Percentiles rank a stretch among this genome's conserved stretches.
These are phyloP conservation scores for Leptomonas seymouri DNA, from an alignment of 208 protist species.

Conservation along the genomic window DNA sequence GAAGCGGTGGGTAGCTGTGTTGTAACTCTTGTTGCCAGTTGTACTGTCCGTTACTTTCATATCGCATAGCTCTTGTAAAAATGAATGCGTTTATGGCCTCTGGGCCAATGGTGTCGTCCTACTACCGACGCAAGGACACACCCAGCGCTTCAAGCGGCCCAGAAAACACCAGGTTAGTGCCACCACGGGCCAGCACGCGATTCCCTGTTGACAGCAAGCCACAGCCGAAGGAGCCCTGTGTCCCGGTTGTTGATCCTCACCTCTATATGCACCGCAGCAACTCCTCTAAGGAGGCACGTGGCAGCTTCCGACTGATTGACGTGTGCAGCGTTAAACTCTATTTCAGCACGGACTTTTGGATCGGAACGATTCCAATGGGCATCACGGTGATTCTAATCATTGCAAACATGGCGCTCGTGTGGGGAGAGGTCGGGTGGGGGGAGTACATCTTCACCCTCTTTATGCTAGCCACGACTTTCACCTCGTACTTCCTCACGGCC, in stretches of 20 bases:
- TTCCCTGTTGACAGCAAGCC: conserved; percentile 1
- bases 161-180: neutral
- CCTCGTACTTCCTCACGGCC: conserved; percentile 52
- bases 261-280: conserved; percentile 48
- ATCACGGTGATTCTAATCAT: conserved; percentile 56
- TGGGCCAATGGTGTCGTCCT: conserved; percentile 29
- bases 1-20: too few species aligned
- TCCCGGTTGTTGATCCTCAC: conserved; percentile 26
- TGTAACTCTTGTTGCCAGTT: neutral
- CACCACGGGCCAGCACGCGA: neutral
- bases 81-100: conserved; percentile 28
- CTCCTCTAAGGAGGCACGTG: conserved; percentile 41
- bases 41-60: neutral
- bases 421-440: conserved; percentile 38
- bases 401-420: conserved; percentile 56
- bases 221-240: conserved; percentile 17
- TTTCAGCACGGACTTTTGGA: conserved; percentile 43
- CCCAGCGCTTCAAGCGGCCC: neutral
- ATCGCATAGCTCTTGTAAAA: neutral
- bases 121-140: conserved; percentile 21
- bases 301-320: conserved; percentile 24
- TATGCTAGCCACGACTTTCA: conserved; percentile 49
- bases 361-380: conserved; percentile 34
- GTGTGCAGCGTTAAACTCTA: conserved; percentile 40
- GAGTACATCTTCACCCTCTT: conserved; percentile 44